These are phyloP conservation scores for Inga oerstediana DNA, from an alignment of 306 rosid species.

Conservation along the genomic window DNA sequence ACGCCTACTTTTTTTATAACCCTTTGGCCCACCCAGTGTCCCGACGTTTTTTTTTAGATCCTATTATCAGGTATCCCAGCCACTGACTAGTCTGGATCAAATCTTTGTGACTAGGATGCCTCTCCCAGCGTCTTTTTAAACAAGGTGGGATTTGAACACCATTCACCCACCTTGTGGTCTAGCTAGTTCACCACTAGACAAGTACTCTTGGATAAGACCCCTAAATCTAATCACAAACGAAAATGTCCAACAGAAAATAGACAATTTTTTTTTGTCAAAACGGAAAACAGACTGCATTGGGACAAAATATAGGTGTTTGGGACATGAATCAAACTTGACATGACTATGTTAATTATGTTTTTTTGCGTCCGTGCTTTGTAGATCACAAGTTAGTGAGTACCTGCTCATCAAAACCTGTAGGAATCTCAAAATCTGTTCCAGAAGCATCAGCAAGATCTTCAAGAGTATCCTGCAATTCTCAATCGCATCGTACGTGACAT, in stretches of 20 bases:
- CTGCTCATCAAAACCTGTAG: slow-evolving; percentile 67
- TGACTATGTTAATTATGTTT: not conserved
- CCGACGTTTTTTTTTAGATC: no score
- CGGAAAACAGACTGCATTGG: not conserved
- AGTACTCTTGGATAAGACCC: not conserved
- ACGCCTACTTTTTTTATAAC: not conserved
- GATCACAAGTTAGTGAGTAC: slow-evolving; percentile 39
- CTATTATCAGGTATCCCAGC: no score
- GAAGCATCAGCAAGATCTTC: slow-evolving; percentile 65
- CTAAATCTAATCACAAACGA: not conserved
- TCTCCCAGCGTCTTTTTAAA: no score
- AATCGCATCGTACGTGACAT: slow-evolving; percentile 14
- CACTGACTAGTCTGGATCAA: no score
- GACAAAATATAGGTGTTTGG: not conserved
- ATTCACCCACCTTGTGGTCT: no score
- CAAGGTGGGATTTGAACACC: no score
- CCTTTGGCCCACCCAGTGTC: no score
- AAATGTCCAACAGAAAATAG: not conserved
- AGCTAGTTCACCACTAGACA: no score
- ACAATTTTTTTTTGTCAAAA: no score
- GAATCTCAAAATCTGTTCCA: slow-evolving; percentile 68
- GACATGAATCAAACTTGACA: not conserved
- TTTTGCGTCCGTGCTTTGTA: not conserved
- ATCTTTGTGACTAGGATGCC: no score
- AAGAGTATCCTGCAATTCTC: slow-evolving; percentile 55